Evolutionary conservation across 2,329 filamentous ascomycete genomes (phyloP).

Genomic region (Trichoderma polysporum): DNA sequence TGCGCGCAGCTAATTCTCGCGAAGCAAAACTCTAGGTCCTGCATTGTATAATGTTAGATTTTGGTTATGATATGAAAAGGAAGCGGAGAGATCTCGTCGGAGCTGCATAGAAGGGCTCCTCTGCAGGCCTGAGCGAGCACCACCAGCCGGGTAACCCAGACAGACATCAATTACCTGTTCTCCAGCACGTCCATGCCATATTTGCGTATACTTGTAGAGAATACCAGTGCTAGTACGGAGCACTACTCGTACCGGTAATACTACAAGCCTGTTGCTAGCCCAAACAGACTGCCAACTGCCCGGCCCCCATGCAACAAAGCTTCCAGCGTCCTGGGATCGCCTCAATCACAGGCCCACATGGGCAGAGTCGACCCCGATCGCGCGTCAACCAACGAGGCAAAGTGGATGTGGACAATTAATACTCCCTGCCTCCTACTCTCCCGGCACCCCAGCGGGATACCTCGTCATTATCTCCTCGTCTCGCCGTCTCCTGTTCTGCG

Average conservation of each 20-base stretch:
- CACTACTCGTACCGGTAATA: too few relatives aligned
- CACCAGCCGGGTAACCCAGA: background rate
- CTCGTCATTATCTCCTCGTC: conserved; percentile 18
- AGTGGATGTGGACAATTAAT: conserved; percentile 20
- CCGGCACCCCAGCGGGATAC: conserved; percentile 12
- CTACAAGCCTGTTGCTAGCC: background rate
- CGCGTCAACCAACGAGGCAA: conserved; percentile 18
- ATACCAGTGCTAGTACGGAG: background rate
- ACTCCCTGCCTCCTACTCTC: conserved; percentile 19
- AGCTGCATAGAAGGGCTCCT: background rate
- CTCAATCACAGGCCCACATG: conserved; percentile 22
- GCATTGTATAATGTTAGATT: background rate
- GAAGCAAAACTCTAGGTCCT: background rate
- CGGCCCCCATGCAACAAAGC: conserved; percentile 17
- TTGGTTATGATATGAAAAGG: background rate
- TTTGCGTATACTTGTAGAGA: background rate
- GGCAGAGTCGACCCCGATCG: conserved; percentile 20
- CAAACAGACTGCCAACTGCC: conserved; percentile 1
- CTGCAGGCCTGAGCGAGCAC: background rate
- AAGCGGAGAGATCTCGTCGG: background rate
- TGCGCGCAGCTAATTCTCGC: background rate
- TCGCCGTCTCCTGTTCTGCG: conserved; percentile 18
- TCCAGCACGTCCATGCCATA: background rate
- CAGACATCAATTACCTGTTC: background rate
- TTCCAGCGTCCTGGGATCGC: conserved; percentile 22